phyloP scores from a whole-genome alignment of 2,329 filamentous ascomycete species.

The Xylariaceae sp. region DNA sequence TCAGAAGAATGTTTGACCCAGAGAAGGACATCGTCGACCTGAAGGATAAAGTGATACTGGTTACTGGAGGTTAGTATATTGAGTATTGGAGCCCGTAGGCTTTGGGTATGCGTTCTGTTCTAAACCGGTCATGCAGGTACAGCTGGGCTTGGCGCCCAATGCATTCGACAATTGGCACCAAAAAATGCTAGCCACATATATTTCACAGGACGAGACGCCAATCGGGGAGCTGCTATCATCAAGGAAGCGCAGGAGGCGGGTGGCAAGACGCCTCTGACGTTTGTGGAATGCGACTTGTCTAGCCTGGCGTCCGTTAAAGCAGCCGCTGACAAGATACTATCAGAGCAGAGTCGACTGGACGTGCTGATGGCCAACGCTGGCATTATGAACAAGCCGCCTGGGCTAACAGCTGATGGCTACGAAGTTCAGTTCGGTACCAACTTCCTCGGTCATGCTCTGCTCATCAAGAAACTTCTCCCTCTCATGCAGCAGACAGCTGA shows the following conservation, averaged over 20 bases:
- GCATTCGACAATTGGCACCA: slow-evolving; percentile 8
- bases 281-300: slow-evolving; percentile 49
- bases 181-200: slow-evolving; percentile 21
- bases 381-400: slow-evolving; percentile 43
- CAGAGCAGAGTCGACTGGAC: slow-evolving; percentile 44
- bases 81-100: too few species aligned
- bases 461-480: slow-evolving; percentile 37
- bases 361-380: slow-evolving; percentile 45
- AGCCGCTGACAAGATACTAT: slow-evolving; percentile 41
- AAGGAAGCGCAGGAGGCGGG: slow-evolving; percentile 11
- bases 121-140: neutral
- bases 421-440: slow-evolving; percentile 54
- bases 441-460: slow-evolving; percentile 51
- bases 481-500: slow-evolving; percentile 17
- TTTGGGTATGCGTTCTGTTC: too few species aligned
- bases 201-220: slow-evolving; percentile 23
- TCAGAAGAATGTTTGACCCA: slow-evolving; percentile 13
- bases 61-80: slow-evolving; percentile 22
- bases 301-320: slow-evolving; percentile 44
- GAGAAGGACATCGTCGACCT: slow-evolving; percentile 18
- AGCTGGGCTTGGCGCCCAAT: slow-evolving; percentile 17
- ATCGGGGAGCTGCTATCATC: slow-evolving; percentile 3
- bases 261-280: neutral
- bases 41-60: slow-evolving; percentile 21
- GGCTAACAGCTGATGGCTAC: slow-evolving; percentile 48